Base-by-base conservation (phyloP, 192 early-diverging fungal genomes). In the Globomyces pollinis-pini region DNA sequence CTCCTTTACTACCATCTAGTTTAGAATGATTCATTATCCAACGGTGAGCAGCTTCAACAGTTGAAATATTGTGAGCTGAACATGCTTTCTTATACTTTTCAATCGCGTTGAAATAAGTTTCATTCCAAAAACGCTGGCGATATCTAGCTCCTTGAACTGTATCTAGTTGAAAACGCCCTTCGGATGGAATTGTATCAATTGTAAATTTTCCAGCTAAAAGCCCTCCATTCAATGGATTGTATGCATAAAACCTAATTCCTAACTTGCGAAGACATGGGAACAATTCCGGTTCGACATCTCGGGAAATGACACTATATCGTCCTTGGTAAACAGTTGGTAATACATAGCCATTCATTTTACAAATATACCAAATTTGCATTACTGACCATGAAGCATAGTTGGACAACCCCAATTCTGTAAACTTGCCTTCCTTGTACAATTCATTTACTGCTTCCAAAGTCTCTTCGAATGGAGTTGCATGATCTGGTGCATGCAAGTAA, bases 161-260 rank as follows among this genome's bases (percentile, higher is more conserved):
- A 7, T 47, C 66, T 35, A 59, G 59, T 16, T 62, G 62, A 42
- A 73, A 76, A 12, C 74, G 59, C 9, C 64, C 68, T 33, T 66
- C 72, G 16, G 9, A 33, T 38, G 62, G 57, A 36, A 41, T 33
- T 0, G 50, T 50, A 26, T 68, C 65, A 35, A 71, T 66, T 21
- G 65, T 64, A 56, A 69, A 63, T 29, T 62, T 41, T 1, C 73
- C 66, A 12, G 62, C 55, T 4, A 75, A 33, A 21, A 75, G 69
- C 64, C 76, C 84, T 6, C 84, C 84, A 28, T 71, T 75, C 13
- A 83, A 62, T 0, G 81, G 81, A 60, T 86, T 86, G 71, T 84
- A 86, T 0, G 75, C 78, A 59, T 86, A 83, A 57, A 86, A 86
- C 23, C 73, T 63, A 58, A 86, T 78, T 4, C 68, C 62, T 28